phyloP scores from a whole-genome alignment of 2,329 filamentous ascomycete species.

The Chrysosphaeria jannelii region DNA sequence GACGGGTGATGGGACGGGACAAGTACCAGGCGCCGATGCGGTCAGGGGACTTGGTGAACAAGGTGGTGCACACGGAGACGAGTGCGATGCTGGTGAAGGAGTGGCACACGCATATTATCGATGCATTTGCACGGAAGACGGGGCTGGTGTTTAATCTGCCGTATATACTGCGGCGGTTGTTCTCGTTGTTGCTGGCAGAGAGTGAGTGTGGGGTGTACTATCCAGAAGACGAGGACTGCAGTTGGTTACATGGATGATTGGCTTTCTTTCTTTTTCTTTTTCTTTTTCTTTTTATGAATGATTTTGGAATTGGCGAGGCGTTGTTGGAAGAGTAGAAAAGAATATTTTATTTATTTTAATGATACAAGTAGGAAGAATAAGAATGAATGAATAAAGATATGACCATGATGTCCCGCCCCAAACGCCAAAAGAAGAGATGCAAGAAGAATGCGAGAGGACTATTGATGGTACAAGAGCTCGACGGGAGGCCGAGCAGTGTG shows the following conservation, averaged over 20 bases:
- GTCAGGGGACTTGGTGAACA: constrained; percentile 13
- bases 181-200: constrained; percentile 21
- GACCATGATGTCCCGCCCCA: too few relatives aligned
- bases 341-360: too few relatives aligned
- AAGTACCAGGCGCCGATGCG: too few relatives aligned
- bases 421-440: too few relatives aligned
- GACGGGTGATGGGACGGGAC: too few relatives aligned
- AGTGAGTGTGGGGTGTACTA: constrained; percentile 8
- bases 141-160: constrained; percentile 17
- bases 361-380: too few relatives aligned
- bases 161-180: constrained; percentile 19
- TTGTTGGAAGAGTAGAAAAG: not conserved
- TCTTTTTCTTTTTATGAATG: not conserved
- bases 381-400: too few relatives aligned
- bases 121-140: constrained; percentile 18
- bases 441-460: too few relatives aligned
- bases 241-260: not conserved
- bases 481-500: constrained; percentile 33
- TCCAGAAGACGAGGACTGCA: not conserved
- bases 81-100: constrained; percentile 17
- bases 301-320: not conserved
- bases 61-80: constrained; percentile 16
- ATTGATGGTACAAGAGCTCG: constrained; percentile 25
- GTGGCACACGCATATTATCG: constrained; percentile 27
- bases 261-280: constrained; percentile 1